These are phyloP conservation scores for Xerophyta viscosa DNA, from an alignment of 106 monocot genomes.

Conservation along the genomic window DNA sequence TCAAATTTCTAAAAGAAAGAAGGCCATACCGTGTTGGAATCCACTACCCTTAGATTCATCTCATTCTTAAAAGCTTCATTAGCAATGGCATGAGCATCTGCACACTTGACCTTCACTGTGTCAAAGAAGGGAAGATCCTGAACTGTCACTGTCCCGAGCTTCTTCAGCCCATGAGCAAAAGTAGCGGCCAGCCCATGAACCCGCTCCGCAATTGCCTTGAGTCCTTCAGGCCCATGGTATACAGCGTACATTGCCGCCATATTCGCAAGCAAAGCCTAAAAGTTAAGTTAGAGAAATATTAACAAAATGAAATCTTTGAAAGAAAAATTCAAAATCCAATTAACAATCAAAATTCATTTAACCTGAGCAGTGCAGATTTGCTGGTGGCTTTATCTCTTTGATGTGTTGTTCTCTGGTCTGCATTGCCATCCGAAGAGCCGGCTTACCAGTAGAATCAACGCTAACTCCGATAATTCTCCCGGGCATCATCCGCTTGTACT, in stretches of 20 bases:
- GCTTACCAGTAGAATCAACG: slow-evolving; percentile 81
- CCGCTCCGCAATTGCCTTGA: slow-evolving; percentile 72
- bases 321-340: too few relatives aligned
- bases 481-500: slow-evolving; percentile 98
- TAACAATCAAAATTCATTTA: not conserved
- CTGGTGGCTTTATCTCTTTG: slow-evolving; percentile 96
- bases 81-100: slow-evolving; percentile 68
- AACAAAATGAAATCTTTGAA: not conserved
- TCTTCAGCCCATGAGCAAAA: slow-evolving; percentile 86
- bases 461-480: slow-evolving; percentile 95
- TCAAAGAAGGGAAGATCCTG: slow-evolving; percentile 96
- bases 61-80: slow-evolving; percentile 62
- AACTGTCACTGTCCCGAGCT: slow-evolving; percentile 75
- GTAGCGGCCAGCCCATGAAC: slow-evolving; percentile 84
- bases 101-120: slow-evolving; percentile 70
- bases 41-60: slow-evolving; percentile 84
- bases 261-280: slow-evolving; percentile 92
- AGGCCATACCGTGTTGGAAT: slow-evolving; percentile 67
- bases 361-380: slow-evolving; percentile 99
- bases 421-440: slow-evolving; percentile 96
- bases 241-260: slow-evolving; percentile 99
- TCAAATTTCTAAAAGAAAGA: not conserved
- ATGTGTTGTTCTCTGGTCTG: slow-evolving; percentile 99
- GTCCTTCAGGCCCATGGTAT: slow-evolving; percentile 96
- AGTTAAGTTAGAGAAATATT: not conserved